These are phyloP conservation scores for Phyllosticta capitalensis DNA, from an alignment of 2,329 filamentous ascomycete genomes.

Conservation along the genomic window DNA sequence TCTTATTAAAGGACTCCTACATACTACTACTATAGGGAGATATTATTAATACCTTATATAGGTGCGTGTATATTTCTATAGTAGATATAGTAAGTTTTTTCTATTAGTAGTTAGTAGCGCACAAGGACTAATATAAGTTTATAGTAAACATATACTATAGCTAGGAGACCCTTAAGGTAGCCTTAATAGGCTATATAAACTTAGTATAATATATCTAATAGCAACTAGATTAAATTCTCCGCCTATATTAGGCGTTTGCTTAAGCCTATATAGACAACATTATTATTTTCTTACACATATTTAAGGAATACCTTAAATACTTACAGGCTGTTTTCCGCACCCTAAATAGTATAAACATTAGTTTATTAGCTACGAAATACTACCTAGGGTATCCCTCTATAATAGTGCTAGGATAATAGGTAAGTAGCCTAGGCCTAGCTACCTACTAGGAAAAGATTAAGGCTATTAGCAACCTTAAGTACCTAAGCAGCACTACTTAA, in stretches of 20 bases:
- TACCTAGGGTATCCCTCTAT: background rate
- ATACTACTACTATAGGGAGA: background rate
- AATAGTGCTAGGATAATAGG: background rate
- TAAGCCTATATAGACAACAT: too few species aligned
- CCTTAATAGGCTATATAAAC: background rate
- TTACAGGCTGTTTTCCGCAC: background rate
- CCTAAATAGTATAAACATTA: background rate
- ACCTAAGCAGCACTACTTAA: background rate
- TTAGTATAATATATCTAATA: background rate
- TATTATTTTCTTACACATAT: background rate
- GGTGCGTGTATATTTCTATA: background rate
- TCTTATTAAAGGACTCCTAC: background rate
- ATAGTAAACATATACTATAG: too few species aligned
- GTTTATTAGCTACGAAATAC: background rate
- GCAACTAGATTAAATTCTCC: background rate
- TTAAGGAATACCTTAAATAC: background rate
- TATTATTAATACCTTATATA: background rate
- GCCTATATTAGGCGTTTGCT: background rate
- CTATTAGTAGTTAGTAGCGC: background rate
- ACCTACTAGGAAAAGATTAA: background rate
- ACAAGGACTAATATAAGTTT: background rate
- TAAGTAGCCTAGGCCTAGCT: background rate
- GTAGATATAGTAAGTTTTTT: background rate
- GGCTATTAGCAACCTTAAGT: background rate
- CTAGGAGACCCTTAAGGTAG: background rate